Evolutionary conservation across 2,329 filamentous ascomycete species (phyloP).

Genomic region (Talaromyces sp.): DNA sequence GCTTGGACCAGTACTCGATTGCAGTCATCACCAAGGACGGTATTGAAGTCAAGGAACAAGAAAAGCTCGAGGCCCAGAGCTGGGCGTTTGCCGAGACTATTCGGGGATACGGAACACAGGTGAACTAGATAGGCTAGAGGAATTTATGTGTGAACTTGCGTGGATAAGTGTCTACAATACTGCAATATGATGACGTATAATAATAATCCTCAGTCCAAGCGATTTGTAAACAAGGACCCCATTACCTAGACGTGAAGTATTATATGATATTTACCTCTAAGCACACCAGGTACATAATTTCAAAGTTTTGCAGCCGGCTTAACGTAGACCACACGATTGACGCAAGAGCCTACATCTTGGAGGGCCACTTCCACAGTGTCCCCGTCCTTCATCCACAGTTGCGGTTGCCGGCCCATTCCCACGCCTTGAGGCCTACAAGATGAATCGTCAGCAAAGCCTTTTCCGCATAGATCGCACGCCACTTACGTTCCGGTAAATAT

Average conservation of each 20-base stretch:
- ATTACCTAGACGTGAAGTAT: neutral
- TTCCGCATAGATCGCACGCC: constrained; percentile 4
- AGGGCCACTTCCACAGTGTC: constrained; percentile 65
- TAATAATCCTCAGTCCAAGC: neutral
- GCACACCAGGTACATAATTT: neutral
- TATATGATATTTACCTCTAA: neutral
- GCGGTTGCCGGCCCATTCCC: constrained; percentile 62
- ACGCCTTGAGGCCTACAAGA: constrained; percentile 59
- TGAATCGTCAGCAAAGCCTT: constrained; percentile 59
- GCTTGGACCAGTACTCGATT: constrained; percentile 84
- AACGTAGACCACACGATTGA: constrained; percentile 39
- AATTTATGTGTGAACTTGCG: neutral
- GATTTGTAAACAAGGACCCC: neutral
- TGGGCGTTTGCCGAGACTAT: constrained; percentile 97
- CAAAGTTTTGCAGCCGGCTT: constrained; percentile 35
- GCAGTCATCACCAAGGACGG: constrained; percentile 83
- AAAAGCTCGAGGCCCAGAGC: constrained; percentile 90
- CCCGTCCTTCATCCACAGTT: constrained; percentile 63
- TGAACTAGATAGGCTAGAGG: constrained; percentile 31
- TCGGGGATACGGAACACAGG: constrained; percentile 88
- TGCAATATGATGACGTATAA: constrained; percentile 1
- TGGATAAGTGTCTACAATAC: neutral
- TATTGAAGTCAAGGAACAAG: constrained; percentile 75
- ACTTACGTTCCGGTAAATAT: constrained; percentile 43
- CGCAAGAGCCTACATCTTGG: constrained; percentile 57